Base-by-base conservation (phyloP, 352 stramenopile species). In the Globisporangium irregulare region DNA sequence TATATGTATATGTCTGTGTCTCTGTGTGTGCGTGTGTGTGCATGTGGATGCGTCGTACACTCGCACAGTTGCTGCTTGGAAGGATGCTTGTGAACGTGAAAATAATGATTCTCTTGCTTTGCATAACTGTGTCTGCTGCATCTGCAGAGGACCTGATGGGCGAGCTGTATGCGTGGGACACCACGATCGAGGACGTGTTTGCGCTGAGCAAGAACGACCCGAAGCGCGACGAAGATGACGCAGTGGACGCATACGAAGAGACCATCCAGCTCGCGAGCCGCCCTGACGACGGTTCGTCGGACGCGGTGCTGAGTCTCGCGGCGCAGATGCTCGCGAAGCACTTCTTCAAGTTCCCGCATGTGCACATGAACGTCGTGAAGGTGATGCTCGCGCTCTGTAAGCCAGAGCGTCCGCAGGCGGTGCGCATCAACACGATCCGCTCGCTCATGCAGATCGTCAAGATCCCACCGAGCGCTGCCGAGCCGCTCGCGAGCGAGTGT, bases 371-470 rank as follows among this genome's bases (percentile, higher is more conserved):
- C 66, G 83, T 94, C 15, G 74, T 93, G 36, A 74, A 87, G 62
- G 78, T 84, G 51, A 57, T 92, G 62, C 71, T 93, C 5, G 72
- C 72, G 51, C 77, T 93, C 3, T 89, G 73, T 51, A 64, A 64
- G 0, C 50, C 70, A 4, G 62, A 72, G 58, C 82, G 76, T 18
- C 73, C 85, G 29, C 76, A 88, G 50, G 74, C 84, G 14, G 83
- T 92, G 67, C 85, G 85, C 46, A 91, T 94, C 73, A 81, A 93
- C 76, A 85, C 82, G 62, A 72, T 93, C 64, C 83, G 82, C 51
- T 83, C 84, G 48, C 74, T 94, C 50, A 62, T 90, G 61, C 75
- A 87, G 70, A 87, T 94, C 54, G 77, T 82, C n/a, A 90, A 89
- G 70, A 78, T 72, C 9, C 66, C 77, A 7, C 24, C 63, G 4